These are phyloP conservation scores for Hymenoscyphus albidus DNA, from an alignment of 2,329 filamentous ascomycete species.

Conservation along the genomic window DNA sequence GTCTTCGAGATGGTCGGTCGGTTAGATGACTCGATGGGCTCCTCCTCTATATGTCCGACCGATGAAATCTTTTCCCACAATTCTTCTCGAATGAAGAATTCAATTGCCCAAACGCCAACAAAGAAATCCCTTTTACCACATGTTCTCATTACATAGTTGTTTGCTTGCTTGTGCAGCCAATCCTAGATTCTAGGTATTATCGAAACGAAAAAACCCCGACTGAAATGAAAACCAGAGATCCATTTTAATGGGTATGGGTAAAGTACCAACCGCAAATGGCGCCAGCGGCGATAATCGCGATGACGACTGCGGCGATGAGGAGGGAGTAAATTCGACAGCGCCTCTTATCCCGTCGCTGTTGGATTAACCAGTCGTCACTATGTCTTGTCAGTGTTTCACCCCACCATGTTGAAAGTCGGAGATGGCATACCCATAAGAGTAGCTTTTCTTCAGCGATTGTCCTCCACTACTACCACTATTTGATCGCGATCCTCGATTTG, in stretches of 20 bases:
- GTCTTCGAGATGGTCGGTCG: background rate
- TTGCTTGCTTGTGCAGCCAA: no score
- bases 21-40: background rate
- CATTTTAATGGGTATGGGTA: slow-evolving; percentile 7
- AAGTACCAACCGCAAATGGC: slow-evolving; percentile 32
- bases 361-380: slow-evolving; percentile 34
- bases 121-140: no score
- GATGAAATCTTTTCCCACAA: background rate
- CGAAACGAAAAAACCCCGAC: background rate
- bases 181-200: background rate
- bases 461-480: slow-evolving; percentile 17
- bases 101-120: no score
- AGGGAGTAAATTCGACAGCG: slow-evolving; percentile 27
- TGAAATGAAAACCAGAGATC: background rate
- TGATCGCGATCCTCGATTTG: slow-evolving; percentile 5
- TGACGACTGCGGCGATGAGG: slow-evolving; percentile 25
- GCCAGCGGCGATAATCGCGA: slow-evolving; percentile 24
- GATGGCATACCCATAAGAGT: slow-evolving; percentile 14
- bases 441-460: slow-evolving; percentile 8
- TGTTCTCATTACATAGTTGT: no score
- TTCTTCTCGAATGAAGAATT: background rate
- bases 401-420: background rate
- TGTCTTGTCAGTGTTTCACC: slow-evolving; percentile 1
- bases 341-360: slow-evolving; percentile 33
- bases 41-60: background rate